A percentile compares a stretch with the other conserved stretches of the same genome.
Conservation (phyloP, 805 yeast genomes). For the Hanseniaspora meyeri region DNA sequence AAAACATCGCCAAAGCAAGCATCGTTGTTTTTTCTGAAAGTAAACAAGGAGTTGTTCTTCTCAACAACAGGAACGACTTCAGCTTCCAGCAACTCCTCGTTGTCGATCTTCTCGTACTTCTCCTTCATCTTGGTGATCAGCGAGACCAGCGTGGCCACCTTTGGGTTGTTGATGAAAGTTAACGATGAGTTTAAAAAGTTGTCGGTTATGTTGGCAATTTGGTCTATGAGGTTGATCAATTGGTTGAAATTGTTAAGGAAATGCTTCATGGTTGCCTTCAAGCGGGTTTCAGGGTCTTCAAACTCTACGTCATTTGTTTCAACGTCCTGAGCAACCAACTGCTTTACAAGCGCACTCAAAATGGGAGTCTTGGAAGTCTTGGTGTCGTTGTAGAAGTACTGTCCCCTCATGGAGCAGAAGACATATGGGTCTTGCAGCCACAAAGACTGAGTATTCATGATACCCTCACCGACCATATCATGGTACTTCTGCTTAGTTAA, state of each 20-base stretch:
- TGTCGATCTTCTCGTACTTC: constrained; percentile 33
- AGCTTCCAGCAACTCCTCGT: not conserved
- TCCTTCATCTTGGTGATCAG: not conserved
- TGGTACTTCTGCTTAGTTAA: constrained; percentile 64
- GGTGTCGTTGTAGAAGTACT: constrained; percentile 19
- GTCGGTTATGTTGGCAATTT: constrained; percentile 58
- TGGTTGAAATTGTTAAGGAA: constrained; percentile 28
- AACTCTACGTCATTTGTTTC: constrained; percentile 30
- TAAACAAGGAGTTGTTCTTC: not conserved
- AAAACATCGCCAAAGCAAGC: constrained; percentile 6
- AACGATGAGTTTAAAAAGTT: constrained; percentile 60
- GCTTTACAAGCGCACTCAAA: constrained; percentile 30
- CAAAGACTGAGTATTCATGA: constrained; percentile 57
- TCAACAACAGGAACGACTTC: not conserved
- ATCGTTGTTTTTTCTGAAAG: constrained; percentile 9
- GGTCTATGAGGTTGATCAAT: constrained; percentile 35
- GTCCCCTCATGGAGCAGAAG: constrained; percentile 51
- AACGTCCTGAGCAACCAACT: constrained; percentile 37
- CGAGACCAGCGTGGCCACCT: constrained; percentile 43
- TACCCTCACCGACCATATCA: constrained; percentile 42
- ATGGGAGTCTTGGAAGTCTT: not conserved
- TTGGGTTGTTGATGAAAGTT: constrained; percentile 63
- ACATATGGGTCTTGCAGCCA: constrained; percentile 67
- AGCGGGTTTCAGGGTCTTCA: constrained; percentile 24
- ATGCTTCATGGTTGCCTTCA: constrained; percentile 25